Percentiles rank a stretch among this genome's conserved stretches.
phyloP scores from a whole-genome alignment of 148 eudicot species.

The Fagopyrum esculentum region DNA sequence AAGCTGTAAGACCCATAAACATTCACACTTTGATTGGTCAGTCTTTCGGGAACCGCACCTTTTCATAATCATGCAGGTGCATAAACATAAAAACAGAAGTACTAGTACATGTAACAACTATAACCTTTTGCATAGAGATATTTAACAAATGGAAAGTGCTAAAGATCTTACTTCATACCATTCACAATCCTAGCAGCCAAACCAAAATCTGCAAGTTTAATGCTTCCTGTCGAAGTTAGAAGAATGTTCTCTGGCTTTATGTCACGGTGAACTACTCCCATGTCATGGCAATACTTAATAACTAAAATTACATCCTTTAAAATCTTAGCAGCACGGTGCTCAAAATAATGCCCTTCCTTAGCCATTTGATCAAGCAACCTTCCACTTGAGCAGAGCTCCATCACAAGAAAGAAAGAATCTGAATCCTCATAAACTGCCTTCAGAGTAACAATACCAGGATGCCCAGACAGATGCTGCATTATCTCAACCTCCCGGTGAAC shows the following conservation, averaged over 20 bases:
- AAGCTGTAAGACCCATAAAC: background rate
- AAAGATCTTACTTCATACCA: slow-evolving; percentile 21
- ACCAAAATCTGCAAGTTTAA: slow-evolving; percentile 79
- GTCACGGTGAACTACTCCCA: slow-evolving; percentile 78
- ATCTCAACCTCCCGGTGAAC: slow-evolving; percentile 56
- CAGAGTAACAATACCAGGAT: slow-evolving; percentile 41
- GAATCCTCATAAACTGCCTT: slow-evolving; percentile 66
- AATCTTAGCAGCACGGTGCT: slow-evolving; percentile 50
- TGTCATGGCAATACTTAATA: slow-evolving; percentile 68
- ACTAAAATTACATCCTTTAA: slow-evolving; percentile 53
- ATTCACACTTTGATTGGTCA: background rate
- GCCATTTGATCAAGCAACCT: slow-evolving; percentile 68
- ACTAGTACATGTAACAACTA: background rate
- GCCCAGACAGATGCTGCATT: slow-evolving; percentile 57
- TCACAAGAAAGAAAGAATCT: slow-evolving; percentile 52
- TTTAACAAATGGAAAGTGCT: background rate
- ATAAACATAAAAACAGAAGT: background rate
- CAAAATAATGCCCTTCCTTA: slow-evolving; percentile 40
- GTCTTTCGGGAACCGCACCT: background rate
- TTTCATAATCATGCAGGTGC: background rate
- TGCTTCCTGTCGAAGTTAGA: slow-evolving; percentile 45
- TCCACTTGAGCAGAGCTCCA: slow-evolving; percentile 74
- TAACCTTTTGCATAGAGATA: background rate
- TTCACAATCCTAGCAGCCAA: slow-evolving; percentile 43
- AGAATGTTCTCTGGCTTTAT: slow-evolving; percentile 74